Conservation (phyloP, 768 basidiomycete genomes). For the Kwoniella pini region DNA sequence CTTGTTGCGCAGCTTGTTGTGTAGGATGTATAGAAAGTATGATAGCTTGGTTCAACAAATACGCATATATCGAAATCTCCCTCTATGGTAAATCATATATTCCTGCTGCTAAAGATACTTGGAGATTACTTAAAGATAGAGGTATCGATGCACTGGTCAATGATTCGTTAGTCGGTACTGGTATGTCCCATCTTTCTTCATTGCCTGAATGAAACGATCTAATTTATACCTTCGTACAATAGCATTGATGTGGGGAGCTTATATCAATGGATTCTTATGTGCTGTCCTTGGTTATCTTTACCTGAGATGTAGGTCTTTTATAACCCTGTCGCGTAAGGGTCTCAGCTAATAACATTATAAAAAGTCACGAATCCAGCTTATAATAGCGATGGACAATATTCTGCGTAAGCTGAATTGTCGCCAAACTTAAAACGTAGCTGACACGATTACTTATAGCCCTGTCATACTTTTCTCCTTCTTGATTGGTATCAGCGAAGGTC, state of each 20-base stretch:
- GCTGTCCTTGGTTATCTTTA: slow-evolving; percentile 77
- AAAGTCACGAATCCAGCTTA: slow-evolving; percentile 67
- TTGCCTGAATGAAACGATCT: background rate
- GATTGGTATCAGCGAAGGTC: slow-evolving; percentile 64
- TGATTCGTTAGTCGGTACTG: slow-evolving; percentile 77
- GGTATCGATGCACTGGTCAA: slow-evolving; percentile 79
- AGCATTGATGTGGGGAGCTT: slow-evolving; percentile 80
- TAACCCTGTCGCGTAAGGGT: background rate
- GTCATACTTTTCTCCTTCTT: slow-evolving; percentile 77
- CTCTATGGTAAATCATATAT: slow-evolving; percentile 84
- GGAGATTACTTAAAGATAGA: slow-evolving; percentile 72
- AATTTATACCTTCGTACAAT: background rate
- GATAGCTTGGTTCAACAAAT: slow-evolving; percentile 81
- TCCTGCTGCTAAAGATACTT: slow-evolving; percentile 78
- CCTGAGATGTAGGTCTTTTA: slow-evolving; percentile 62
- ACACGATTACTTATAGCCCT: too few relatives aligned
- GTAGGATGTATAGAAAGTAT: slow-evolving; percentile 68
- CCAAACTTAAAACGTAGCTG: too few relatives aligned
- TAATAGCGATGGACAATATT: slow-evolving; percentile 72
- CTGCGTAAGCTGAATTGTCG: slow-evolving; percentile 56
- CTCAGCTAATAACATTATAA: slow-evolving; percentile 12
- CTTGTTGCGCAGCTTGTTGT: slow-evolving; percentile 74
- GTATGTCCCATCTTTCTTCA: slow-evolving; percentile 50
- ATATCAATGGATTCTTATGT: slow-evolving; percentile 70
- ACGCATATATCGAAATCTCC: slow-evolving; percentile 43